Evolutionary conservation across 2,329 filamentous ascomycete genomes (phyloP), one percentile per base, ranked within the genome.

Genomic region (Aureobasidium vineae): DNA sequence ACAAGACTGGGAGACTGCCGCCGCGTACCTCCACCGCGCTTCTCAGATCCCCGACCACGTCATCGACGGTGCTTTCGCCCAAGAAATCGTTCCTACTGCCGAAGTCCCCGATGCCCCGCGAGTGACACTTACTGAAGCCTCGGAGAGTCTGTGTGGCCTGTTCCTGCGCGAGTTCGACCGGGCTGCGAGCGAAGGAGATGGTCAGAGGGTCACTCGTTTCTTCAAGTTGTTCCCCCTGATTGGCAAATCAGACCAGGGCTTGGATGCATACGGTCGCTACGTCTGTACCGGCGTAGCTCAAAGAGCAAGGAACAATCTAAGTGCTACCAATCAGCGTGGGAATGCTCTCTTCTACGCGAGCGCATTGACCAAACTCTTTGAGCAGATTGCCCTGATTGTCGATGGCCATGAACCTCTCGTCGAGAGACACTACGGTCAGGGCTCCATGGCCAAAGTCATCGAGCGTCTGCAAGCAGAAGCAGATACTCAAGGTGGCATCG

Each of bases 181-280:
- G 77, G 95, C 95, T 0, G 90, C 93, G 1, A 85, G 86, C 69
- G 92, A 95, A 49, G 89, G 86, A n/a, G 93, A 98, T 73, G 92
- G 91, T 3, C 85, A 90, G 28, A 92, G 90, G 75, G 91, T 99
- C 63, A 97, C 95, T 1, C 84, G 95, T 49, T 99, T 99, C 81
- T 99, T 99, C 81, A 99, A 99, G 80, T 82, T 99, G 43, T 99
- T 99, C 73, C 95, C 95, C 19, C 81, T 99, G 41, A 97, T 99
- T 74, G 93, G 90, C 16, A 86, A 93, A 68, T 88, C 91, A 2
- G 91, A 96, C 65, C 90, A 94, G 8, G 95, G 95, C 0, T 78
- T 99, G 66, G 94, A 99, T 77, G 91, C 97, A 3, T 99, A 99
- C 76, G 95, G 95, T 1, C 86, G 89, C 71, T 99, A 98, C 76